phyloP scores from a whole-genome alignment of 75 land plant genomes.

The Gnetum montanum region DNA sequence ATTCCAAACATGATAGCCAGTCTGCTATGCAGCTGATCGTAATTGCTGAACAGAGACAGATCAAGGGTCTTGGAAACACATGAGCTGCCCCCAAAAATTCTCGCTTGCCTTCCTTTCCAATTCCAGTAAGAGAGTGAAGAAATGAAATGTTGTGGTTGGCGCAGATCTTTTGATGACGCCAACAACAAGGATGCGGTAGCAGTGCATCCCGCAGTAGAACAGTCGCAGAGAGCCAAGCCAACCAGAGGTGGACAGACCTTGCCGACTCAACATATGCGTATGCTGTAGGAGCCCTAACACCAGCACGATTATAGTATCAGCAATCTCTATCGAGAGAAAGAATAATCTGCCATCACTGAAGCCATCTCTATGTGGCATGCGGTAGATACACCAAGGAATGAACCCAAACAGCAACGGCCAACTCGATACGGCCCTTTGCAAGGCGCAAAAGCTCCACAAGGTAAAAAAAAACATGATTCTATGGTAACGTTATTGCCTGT shows the following conservation, averaged over 20 bases:
- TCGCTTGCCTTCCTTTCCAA: too few species aligned
- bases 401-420: constrained; percentile 81
- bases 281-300: constrained; percentile 68
- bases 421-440: constrained; percentile 69
- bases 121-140: too few species aligned
- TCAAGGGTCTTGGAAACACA: too few species aligned
- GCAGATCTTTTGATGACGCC: constrained; percentile 92
- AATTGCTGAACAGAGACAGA: too few species aligned
- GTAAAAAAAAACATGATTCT: too few species aligned
- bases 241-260: constrained; percentile 66
- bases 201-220: constrained; percentile 86
- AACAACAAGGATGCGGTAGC: constrained; percentile 82
- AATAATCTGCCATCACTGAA: constrained; percentile 86
- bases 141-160: too few species aligned
- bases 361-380: constrained; percentile 95
- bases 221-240: constrained; percentile 96
- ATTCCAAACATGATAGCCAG: too few species aligned
- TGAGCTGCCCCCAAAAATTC: too few species aligned
- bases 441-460: constrained; percentile 71
- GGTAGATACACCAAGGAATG: constrained; percentile 94
- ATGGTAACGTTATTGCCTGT: too few species aligned
- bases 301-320: constrained; percentile 92
- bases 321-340: constrained; percentile 92
- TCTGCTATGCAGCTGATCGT: too few species aligned
- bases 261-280: constrained; percentile 71